These are phyloP conservation scores for Penicillium digitatum DNA, from an alignment of 2,329 filamentous ascomycete species.

Conservation along the genomic window DNA sequence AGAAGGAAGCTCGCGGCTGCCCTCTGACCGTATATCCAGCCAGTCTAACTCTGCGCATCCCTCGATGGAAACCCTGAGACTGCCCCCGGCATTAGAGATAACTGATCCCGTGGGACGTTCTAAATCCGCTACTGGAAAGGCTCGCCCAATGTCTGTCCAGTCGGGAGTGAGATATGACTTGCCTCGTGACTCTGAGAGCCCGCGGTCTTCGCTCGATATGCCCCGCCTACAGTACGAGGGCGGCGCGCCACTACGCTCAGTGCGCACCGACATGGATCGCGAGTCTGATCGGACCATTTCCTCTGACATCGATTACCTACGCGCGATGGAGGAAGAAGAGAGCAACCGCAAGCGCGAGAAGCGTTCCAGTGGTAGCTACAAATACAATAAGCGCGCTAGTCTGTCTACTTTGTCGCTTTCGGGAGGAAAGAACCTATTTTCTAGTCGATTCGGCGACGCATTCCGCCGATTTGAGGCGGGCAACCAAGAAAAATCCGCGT, in stretches of 20 bases:
- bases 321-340: conserved; percentile 65
- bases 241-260: conserved; percentile 32
- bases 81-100: conserved; percentile 61
- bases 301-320: conserved; percentile 79
- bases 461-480: conserved; percentile 83
- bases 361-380: conserved; percentile 55
- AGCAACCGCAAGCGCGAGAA: conserved; percentile 56
- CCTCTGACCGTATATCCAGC: conserved; percentile 50
- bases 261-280: conserved; percentile 36
- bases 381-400: conserved; percentile 68
- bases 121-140: conserved; percentile 62
- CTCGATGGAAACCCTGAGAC: conserved; percentile 62
- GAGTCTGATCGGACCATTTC: conserved; percentile 53
- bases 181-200: conserved; percentile 69
- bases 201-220: conserved; percentile 41
- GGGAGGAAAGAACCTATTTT: conserved; percentile 76
- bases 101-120: conserved; percentile 56
- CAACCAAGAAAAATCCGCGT: conserved; percentile 35
- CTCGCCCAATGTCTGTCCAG: conserved; percentile 76
- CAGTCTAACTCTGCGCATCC: conserved; percentile 59
- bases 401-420: conserved; percentile 65
- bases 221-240: conserved; percentile 35
- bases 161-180: conserved; percentile 79
- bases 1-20: conserved; percentile 51
- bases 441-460: conserved; percentile 85